phyloP scores from a whole-genome alignment of 2,329 filamentous ascomycete species.

The Trichocomaceae sp. region DNA sequence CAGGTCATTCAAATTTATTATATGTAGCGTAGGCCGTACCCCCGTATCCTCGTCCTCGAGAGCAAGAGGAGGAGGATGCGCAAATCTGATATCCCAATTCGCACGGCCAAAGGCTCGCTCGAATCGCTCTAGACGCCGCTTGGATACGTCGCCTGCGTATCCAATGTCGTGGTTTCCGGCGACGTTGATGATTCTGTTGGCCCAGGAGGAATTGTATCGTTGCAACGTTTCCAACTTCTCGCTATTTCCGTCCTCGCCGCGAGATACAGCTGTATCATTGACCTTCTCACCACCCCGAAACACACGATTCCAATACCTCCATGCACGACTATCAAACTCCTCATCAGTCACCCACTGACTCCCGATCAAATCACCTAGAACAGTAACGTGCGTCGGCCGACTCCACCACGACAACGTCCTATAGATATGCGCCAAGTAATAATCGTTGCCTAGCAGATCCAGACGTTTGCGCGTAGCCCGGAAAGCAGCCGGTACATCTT shows the following conservation, averaged over 20 bases:
- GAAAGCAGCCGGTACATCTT: slow-evolving; percentile 63
- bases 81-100: slow-evolving; percentile 83
- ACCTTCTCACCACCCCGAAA: slow-evolving; percentile 64
- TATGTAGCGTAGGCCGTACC: slow-evolving; percentile 58
- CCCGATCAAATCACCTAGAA: slow-evolving; percentile 84
- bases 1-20: slow-evolving; percentile 86
- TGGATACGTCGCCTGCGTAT: slow-evolving; percentile 83
- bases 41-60: slow-evolving; percentile 15
- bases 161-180: slow-evolving; percentile 95
- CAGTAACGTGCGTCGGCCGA: slow-evolving; percentile 74
- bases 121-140: slow-evolving; percentile 70
- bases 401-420: slow-evolving; percentile 77
- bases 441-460: slow-evolving; percentile 89
- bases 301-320: slow-evolving; percentile 73
- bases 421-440: slow-evolving; percentile 90
- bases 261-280: slow-evolving; percentile 27
- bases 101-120: slow-evolving; percentile 77
- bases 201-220: slow-evolving; percentile 54
- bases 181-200: slow-evolving; percentile 74
- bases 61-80: slow-evolving; percentile 49
- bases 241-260: slow-evolving; percentile 20
- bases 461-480: slow-evolving; percentile 68
- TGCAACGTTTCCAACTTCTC: slow-evolving; percentile 34
- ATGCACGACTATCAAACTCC: slow-evolving; percentile 70
- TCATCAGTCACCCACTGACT: slow-evolving; percentile 88